These are phyloP conservation scores for Neoboletus magnificus DNA, from an alignment of 768 basidiomycete genomes.

Conservation along the genomic window DNA sequence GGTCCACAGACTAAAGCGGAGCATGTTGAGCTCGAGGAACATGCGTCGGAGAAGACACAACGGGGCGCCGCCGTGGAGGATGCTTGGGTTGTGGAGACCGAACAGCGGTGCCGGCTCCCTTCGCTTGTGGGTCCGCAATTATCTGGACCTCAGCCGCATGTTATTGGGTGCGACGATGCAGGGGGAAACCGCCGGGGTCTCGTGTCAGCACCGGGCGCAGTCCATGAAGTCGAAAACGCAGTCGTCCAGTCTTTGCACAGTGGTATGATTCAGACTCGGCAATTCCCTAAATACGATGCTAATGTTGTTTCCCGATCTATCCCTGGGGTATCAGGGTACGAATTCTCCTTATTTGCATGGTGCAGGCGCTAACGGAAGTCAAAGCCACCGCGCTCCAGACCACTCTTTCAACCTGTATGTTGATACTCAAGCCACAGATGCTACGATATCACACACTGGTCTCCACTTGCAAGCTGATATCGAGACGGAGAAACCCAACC, in stretches of 20 bases:
- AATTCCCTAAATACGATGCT: not conserved
- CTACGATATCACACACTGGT: not conserved
- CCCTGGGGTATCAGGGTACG: not conserved
- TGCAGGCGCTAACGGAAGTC: not conserved
- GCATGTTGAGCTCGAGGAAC: not conserved
- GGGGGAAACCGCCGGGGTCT: too few relatives aligned
- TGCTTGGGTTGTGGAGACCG: not conserved
- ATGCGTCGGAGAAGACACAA: not conserved
- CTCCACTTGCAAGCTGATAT: not conserved
- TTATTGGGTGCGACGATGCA: not conserved
- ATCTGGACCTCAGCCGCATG: not conserved
- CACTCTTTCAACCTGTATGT: not conserved
- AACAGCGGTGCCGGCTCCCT: too few relatives aligned
- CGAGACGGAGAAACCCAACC: not conserved
- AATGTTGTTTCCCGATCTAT: not conserved
- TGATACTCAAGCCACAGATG: not conserved
- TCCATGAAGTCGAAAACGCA: not conserved
- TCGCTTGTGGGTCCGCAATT: not conserved
- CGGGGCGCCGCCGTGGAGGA: not conserved
- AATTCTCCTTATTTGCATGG: not conserved
- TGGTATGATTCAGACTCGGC: not conserved
- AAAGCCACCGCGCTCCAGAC: not conserved
- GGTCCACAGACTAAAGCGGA: not conserved
- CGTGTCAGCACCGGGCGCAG: not conserved
- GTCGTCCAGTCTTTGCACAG: not conserved